Evolutionary conservation across 1,139 yeast genomes (phyloP).

Genomic region (Maudiozyma humilis): DNA sequence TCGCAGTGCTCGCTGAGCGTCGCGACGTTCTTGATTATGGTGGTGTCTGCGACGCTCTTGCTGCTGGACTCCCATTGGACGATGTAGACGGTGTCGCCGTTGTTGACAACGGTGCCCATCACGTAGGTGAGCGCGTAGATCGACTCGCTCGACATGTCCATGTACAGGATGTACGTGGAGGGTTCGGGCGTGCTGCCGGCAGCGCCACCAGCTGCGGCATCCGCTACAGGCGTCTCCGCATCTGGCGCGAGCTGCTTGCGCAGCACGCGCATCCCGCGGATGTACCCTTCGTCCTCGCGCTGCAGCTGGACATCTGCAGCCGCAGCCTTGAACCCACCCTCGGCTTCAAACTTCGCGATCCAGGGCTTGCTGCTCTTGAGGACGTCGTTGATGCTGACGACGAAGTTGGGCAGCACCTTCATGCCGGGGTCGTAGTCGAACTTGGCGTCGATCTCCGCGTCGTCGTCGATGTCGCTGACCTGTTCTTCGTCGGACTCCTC

Average conservation of each 20-base stretch:
- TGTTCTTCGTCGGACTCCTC: conserved; percentile 33
- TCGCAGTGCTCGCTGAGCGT: conserved; percentile 18
- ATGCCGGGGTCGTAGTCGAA: conserved; percentile 30
- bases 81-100: conserved; percentile 74
- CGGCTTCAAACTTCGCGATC: conserved; percentile 18
- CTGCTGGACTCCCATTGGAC: conserved; percentile 47
- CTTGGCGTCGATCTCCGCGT: conserved; percentile 32
- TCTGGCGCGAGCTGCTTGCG: conserved; percentile 9
- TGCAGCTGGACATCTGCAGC: conserved; percentile 11
- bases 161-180: conserved; percentile 50
- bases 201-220: conserved; percentile 3
- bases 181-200: conserved; percentile 6
- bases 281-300: conserved; percentile 22
- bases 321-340: conserved; percentile 5
- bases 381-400: conserved; percentile 23
- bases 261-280: conserved; percentile 22
- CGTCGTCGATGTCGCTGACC: conserved; percentile 33
- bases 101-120: conserved; percentile 76
- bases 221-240: conserved; percentile 2
- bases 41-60: conserved; percentile 10
- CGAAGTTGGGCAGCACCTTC: conserved; percentile 30
- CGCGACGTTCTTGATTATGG: conserved; percentile 16
- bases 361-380: conserved; percentile 25
- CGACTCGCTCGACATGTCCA: conserved; percentile 81
- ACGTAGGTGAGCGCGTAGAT: conserved; percentile 84